A percentile compares a stretch with the other conserved stretches of the same genome.
phyloP scores from a whole-genome alignment of 1,284 basidiomycete species.

The Trichosporon coremiiforme region DNA sequence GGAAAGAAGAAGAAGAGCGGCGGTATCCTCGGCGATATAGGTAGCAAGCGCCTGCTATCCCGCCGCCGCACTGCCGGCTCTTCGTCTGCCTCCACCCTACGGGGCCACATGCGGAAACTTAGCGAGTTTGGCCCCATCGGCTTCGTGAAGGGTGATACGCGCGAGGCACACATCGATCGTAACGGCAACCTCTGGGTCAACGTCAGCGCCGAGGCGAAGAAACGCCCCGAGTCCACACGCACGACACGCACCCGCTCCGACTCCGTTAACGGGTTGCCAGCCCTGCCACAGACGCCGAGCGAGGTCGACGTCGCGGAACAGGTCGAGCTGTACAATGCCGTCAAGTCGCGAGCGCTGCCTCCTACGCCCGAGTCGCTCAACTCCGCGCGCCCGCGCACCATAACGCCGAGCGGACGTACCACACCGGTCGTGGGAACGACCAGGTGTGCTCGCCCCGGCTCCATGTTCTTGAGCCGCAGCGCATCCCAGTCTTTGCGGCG shows the following conservation, averaged over 20 bases:
- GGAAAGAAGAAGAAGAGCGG: slow-evolving; percentile 3
- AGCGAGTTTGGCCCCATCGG: slow-evolving; percentile 7
- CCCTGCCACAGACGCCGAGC: not conserved
- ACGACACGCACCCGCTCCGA: not conserved
- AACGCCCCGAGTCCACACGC: not conserved
- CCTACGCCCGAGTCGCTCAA: not conserved
- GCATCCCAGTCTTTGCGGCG: not conserved
- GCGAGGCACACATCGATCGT: slow-evolving; percentile 8
- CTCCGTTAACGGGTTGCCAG: not conserved
- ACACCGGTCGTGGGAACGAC: not conserved
- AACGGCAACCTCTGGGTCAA: slow-evolving; percentile 10
- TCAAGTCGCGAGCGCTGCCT: not conserved
- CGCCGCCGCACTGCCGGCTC: not conserved
- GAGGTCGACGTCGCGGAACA: slow-evolving; percentile 7
- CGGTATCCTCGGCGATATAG: not conserved
- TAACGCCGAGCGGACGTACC: not conserved
- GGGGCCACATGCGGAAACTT: slow-evolving; percentile 13
- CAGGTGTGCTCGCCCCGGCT: not conserved
- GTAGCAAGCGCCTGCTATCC: not conserved
- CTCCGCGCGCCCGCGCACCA: not conserved
- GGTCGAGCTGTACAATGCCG: slow-evolving; percentile 4
- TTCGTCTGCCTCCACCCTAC: not conserved
- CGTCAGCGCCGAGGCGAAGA: slow-evolving; percentile 11
- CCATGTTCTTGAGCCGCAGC: not conserved
- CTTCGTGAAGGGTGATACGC: slow-evolving; percentile 1